Conservation (phyloP, 2,329 filamentous ascomycete species). For the Elsinoe fawcettii region DNA sequence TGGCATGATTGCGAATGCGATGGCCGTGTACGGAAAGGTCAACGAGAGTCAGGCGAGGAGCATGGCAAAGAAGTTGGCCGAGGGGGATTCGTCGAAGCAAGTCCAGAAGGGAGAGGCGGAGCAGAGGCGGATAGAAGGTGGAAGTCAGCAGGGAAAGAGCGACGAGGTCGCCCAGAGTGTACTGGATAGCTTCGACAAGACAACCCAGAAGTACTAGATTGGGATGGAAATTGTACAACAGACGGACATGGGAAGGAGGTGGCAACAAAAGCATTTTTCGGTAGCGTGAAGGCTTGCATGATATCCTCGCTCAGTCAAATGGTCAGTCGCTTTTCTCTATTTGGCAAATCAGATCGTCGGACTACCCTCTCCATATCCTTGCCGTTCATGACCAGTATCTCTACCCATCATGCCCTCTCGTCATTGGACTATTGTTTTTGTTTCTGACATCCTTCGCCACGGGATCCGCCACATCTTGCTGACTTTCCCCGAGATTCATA, state of each 20-base stretch:
- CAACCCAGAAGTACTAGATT: constrained; percentile 29
- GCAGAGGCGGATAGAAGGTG: constrained; percentile 12
- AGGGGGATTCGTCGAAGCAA: constrained; percentile 15
- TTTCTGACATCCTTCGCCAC: too few species aligned
- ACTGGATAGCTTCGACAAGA: constrained; percentile 34
- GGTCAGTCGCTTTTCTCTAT: not conserved
- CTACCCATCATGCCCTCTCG: too few species aligned
- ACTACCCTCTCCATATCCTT: too few species aligned
- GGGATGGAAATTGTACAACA: not conserved
- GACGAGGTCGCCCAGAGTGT: constrained; percentile 30
- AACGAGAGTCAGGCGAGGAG: constrained; percentile 67
- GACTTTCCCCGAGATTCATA: too few species aligned
- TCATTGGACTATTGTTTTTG: too few species aligned
- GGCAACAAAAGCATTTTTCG: constrained; percentile 1
- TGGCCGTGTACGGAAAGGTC: constrained; percentile 93
- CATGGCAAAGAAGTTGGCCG: constrained; percentile 46
- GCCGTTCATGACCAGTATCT: too few species aligned
- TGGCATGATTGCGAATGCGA: constrained; percentile 91
- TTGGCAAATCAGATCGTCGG: not conserved
- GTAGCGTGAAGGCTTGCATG: constrained; percentile 2
- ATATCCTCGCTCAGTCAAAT: constrained; percentile 15
- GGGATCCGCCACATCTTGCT: too few species aligned
- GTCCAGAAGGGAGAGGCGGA: constrained; percentile 15
- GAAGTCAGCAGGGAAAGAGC: constrained; percentile 16
- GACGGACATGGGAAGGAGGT: not conserved